Percentiles rank a stretch among this genome's conserved stretches.
These are phyloP conservation scores for Apostasia shenzhenica DNA, from an alignment of 106 monocot genomes.

Conservation along the genomic window DNA sequence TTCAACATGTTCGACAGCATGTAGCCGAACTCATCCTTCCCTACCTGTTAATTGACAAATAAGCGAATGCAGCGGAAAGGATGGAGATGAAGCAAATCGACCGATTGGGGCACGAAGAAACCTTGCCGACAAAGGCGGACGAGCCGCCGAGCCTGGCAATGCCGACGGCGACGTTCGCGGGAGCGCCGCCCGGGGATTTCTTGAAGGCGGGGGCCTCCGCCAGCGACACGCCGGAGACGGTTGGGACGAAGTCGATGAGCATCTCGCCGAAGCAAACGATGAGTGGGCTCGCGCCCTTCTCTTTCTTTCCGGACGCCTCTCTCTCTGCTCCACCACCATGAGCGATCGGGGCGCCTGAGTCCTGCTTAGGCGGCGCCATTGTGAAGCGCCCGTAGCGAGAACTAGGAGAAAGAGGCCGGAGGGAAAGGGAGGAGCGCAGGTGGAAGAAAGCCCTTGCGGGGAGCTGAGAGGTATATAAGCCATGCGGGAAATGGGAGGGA, in stretches of 20 bases:
- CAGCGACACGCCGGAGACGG: slow-evolving; percentile 30
- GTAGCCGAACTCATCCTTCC: slow-evolving; percentile 26
- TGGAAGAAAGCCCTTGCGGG: background rate
- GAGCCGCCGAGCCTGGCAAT: slow-evolving; percentile 39
- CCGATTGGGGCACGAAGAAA: background rate
- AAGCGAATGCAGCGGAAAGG: no score
- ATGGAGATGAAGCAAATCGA: no score
- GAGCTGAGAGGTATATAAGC: background rate
- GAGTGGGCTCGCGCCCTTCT: background rate
- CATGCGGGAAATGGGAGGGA: background rate
- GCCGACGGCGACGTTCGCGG: slow-evolving; percentile 49
- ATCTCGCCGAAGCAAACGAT: slow-evolving; percentile 46
- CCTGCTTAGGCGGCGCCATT: background rate
- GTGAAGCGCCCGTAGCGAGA: background rate
- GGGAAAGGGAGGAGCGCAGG: background rate
- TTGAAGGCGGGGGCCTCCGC: slow-evolving; percentile 43
- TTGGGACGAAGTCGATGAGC: slow-evolving; percentile 48
- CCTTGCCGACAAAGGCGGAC: slow-evolving; percentile 45
- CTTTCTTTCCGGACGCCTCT: background rate
- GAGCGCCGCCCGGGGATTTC: slow-evolving; percentile 44
- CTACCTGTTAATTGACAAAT: slow-evolving; percentile 10
- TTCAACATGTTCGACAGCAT: slow-evolving; percentile 21
- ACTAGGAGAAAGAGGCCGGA: background rate
- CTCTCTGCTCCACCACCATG: slow-evolving; percentile 9
- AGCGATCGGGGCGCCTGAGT: background rate